Percentiles rank a stretch among this genome's conserved stretches.
phyloP scores from a whole-genome alignment of 495 filamentous ascomycete species.

The Achaetomiella virescens region DNA sequence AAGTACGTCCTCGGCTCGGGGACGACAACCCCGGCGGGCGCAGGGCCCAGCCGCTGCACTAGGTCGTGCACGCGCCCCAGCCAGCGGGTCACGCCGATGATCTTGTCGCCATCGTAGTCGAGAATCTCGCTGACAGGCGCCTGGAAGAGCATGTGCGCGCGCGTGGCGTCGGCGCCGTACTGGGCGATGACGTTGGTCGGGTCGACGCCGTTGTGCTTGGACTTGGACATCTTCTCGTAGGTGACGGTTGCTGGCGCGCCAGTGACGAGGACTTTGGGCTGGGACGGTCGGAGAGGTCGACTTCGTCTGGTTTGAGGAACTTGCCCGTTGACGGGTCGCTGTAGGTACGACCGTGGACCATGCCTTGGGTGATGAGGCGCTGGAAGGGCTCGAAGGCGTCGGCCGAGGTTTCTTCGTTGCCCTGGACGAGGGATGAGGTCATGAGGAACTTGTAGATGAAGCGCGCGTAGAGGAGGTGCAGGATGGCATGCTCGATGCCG shows the following conservation, averaged over 20 bases:
- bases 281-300: conserved; percentile 55
- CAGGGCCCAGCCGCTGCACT: conserved; percentile 34
- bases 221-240: conserved; percentile 95
- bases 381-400: conserved; percentile 64
- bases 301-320: conserved; percentile 72
- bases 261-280: conserved; percentile 55
- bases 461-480: conserved; percentile 85
- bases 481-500: conserved; percentile 82
- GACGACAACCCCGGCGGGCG: background rate
- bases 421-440: conserved; percentile 38
- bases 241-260: conserved; percentile 52
- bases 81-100: conserved; percentile 76
- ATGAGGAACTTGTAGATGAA: conserved; percentile 86
- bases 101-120: conserved; percentile 83
- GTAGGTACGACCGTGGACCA: conserved; percentile 86
- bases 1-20: conserved; percentile 27
- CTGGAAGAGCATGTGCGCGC: conserved; percentile 82
- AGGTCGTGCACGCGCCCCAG: conserved; percentile 58
- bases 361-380: conserved; percentile 75
- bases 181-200: conserved; percentile 61
- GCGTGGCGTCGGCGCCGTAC: conserved; percentile 77
- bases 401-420: conserved; percentile 10
- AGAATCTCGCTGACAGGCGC: conserved; percentile 76
- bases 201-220: conserved; percentile 90
- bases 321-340: conserved; percentile 65